Evolutionary conservation across 805 yeast species (phyloP).

Genomic region (Candida ficus): DNA sequence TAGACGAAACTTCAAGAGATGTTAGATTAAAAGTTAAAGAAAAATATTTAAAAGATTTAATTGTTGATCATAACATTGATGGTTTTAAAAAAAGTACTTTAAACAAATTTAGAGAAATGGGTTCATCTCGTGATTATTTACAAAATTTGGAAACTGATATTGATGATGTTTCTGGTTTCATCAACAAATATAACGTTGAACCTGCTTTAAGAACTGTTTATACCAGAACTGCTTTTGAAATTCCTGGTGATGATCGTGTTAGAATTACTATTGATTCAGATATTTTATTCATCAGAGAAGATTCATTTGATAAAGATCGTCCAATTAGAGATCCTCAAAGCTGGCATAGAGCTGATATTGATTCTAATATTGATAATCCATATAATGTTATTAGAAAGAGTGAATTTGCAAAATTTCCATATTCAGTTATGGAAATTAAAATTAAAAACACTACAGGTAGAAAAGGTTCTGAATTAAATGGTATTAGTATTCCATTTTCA

Average conservation of each 20-base stretch:
- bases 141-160: slow-evolving; percentile 51
- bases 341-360: slow-evolving; percentile 94
- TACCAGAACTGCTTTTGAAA: slow-evolving; percentile 93
- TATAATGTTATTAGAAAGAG: slow-evolving; percentile 75
- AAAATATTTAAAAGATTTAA: slow-evolving; percentile 72
- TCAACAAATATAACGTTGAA: slow-evolving; percentile 61
- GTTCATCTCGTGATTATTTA: slow-evolving; percentile 46
- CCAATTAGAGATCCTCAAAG: slow-evolving; percentile 84
- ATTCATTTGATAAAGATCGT: slow-evolving; percentile 72
- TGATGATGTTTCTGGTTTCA: slow-evolving; percentile 55
- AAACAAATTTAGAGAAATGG: slow-evolving; percentile 58
- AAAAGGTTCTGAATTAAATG: slow-evolving; percentile 27
- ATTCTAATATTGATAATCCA: slow-evolving; percentile 66
- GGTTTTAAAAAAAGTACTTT: slow-evolving; percentile 45
- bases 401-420: slow-evolving; percentile 79
- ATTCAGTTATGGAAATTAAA: slow-evolving; percentile 83
- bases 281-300: slow-evolving; percentile 83
- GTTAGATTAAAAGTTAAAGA: slow-evolving; percentile 69
- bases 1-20: slow-evolving; percentile 49
- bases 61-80: slow-evolving; percentile 44
- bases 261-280: slow-evolving; percentile 90
- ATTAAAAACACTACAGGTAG: slow-evolving; percentile 43
- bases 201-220: slow-evolving; percentile 85
- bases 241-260: slow-evolving; percentile 93
- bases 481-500: slow-evolving; percentile 35